Base-by-base conservation (phyloP, 805 yeast species). In the Saccharomycopsis amapae region DNA sequence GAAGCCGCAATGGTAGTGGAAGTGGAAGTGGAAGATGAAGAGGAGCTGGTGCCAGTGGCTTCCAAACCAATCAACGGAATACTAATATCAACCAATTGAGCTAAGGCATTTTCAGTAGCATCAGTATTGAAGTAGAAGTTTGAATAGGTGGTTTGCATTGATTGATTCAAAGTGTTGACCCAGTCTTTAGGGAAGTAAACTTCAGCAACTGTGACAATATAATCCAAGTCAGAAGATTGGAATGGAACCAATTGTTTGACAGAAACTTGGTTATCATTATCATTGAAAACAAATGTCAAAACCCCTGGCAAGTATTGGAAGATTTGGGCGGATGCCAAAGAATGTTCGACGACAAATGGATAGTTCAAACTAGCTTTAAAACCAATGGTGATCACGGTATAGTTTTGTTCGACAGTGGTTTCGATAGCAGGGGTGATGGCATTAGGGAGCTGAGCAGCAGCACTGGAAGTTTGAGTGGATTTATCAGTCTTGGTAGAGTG, bases 171-270 rank as follows among this genome's bases (percentile, higher is more conserved):
- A 0, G 66, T 59, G 1, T 61, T 55, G 15, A 85, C 72, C 25
- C 72, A 63, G 10, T 62, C 60, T 9, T 65, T 60, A 19, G 95
- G 95, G 66, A 87, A 82, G 60, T 84, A 87, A 45, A 86, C 82
- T 60, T 83, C 83, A 5, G 97, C 97, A 50, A 89, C 85, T 0
- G 97, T 84, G 45, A 85, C 85, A 50, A 87, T 74, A 62, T 86
- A 90, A 40, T 68, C 68, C 41, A 69, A 69, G 12, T 63, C 64
- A 1, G 67, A 46, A 2, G 85, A 73, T 15, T 79, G 71, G 59
- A 79, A 84, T 32, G 97, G 97, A 50, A 81, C 79, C 55, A 90
- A 71, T 60, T 81, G 76, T 48, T 69, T 66, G 53, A 89, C 86
- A 6, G 78, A 61, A 19, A 85, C 75, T 24, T 67, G 64, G 4